Evolutionary conservation across 352 stramenopile species (phyloP).

Genomic region (Globisporangium canariense): DNA sequence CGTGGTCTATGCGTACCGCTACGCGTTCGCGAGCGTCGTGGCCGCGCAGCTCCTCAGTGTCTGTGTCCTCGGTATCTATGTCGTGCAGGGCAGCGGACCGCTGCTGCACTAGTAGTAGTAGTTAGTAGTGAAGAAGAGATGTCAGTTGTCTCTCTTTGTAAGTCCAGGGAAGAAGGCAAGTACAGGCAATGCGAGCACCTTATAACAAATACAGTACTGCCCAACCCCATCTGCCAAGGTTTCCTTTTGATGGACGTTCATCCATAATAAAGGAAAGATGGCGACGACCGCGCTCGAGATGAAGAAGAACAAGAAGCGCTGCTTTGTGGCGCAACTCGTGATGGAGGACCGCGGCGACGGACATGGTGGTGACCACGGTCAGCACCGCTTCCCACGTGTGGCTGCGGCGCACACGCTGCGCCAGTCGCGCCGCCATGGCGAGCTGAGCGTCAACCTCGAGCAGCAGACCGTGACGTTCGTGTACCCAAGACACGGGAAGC

Average conservation of each 20-base stretch:
- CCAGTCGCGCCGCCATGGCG: conserved; percentile 36
- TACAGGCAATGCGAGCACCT: background rate
- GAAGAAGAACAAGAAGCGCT: conserved; percentile 5
- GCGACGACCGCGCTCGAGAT: background rate
- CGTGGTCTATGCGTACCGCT: conserved; percentile 52
- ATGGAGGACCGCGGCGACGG: conserved; percentile 1
- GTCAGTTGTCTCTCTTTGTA: background rate
- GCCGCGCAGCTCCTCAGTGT: conserved; percentile 52
- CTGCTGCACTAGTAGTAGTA: conserved; percentile 22
- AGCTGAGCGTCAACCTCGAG: conserved; percentile 27
- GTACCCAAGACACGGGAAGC: conserved; percentile 32
- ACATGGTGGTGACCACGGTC: background rate
- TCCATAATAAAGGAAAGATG: background rate
- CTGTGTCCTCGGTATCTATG: conserved; percentile 52
- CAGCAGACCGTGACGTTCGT: conserved; percentile 39
- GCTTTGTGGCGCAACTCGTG: conserved; percentile 13
- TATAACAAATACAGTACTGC: conserved; percentile 11
- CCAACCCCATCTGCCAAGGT: background rate
- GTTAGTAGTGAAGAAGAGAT: background rate
- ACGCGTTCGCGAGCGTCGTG: conserved; percentile 42
- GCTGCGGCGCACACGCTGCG: conserved; percentile 16
- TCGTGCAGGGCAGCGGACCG: conserved; percentile 33
- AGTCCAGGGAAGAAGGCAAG: background rate
- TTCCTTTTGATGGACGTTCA: background rate
- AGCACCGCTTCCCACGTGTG: background rate